Conservation (phyloP, 768 basidiomycete genomes). For the Leucosporidium scottii region DNA sequence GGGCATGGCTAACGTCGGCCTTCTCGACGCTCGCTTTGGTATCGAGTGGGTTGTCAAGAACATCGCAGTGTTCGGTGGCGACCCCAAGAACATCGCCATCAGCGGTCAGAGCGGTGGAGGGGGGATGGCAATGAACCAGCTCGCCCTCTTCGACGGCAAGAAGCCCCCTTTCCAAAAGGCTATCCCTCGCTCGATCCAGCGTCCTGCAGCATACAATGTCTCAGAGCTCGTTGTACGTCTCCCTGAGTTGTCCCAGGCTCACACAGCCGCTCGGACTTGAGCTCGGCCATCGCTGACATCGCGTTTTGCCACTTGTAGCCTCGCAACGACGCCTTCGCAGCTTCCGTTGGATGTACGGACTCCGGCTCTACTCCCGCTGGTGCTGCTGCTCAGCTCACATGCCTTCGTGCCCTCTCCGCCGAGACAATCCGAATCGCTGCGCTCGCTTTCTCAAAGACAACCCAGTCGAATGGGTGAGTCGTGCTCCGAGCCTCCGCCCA, state of each 20-base stretch:
- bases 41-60: constrained; percentile 23
- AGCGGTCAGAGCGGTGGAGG: constrained; percentile 24
- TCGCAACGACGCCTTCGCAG: constrained; percentile 13
- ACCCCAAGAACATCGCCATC: constrained; percentile 23
- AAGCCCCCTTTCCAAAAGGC: constrained; percentile 21
- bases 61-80: constrained; percentile 26
- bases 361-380: background rate
- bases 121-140: constrained; percentile 9
- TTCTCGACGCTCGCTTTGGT: constrained; percentile 18
- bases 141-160: constrained; percentile 20
- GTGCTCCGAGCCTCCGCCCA: too few species aligned
- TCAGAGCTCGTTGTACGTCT: constrained; percentile 7
- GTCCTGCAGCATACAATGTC: constrained; percentile 6
- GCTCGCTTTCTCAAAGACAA: constrained; percentile 7
- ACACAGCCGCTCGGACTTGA: too few species aligned
- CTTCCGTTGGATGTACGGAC: constrained; percentile 6
- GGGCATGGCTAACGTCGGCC: constrained; percentile 16
- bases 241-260: accelerated
- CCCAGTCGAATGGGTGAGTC: background rate
- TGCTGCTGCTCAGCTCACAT: constrained; percentile 9
- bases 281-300: background rate
- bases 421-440: constrained; percentile 11
- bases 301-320: background rate
- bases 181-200: constrained; percentile 14
- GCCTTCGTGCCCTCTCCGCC: background rate